A percentile compares a stretch with the other conserved stretches of the same genome.
phyloP scores from a whole-genome alignment of 1,284 basidiomycete genomes.

The Vanrija sp. region DNA sequence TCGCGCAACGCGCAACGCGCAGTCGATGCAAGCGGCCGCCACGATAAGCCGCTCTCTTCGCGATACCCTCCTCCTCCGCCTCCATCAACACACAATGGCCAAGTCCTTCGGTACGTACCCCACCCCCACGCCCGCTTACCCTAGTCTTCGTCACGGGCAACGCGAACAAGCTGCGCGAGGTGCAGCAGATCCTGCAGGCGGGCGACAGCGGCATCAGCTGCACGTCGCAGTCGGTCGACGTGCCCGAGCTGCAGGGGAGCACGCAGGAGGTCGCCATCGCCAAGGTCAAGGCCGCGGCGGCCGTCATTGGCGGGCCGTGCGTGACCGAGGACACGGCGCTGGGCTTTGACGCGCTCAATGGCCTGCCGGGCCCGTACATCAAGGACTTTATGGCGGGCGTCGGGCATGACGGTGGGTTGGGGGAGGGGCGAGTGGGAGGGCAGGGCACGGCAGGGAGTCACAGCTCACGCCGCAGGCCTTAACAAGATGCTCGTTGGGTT shows the following conservation, averaged over 20 bases:
- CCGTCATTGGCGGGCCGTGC: conserved; percentile 78
- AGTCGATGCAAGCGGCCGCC: too few relatives aligned
- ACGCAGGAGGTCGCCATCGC: conserved; percentile 85
- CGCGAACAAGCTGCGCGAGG: conserved; percentile 87
- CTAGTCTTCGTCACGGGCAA: conserved; percentile 92
- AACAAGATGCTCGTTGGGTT: conserved; percentile 85
- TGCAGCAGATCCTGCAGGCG: conserved; percentile 54
- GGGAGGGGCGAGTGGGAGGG: too few relatives aligned
- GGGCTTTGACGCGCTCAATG: conserved; percentile 81
- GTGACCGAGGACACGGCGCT: conserved; percentile 97
- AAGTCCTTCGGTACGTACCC: conserved; percentile 14
- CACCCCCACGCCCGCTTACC: neutral
- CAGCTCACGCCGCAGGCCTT: conserved; percentile 57
- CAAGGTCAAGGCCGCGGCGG: conserved; percentile 81
- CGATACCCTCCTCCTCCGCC: too few relatives aligned
- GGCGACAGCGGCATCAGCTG: conserved; percentile 39
- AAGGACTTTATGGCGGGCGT: conserved; percentile 80
- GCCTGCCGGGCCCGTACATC: conserved; percentile 94
- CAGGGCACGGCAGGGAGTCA: too few relatives aligned
- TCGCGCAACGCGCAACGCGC: too few relatives aligned
- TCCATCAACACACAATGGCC: conserved; percentile 2
- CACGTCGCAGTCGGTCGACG: conserved; percentile 49
- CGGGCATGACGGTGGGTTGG: conserved; percentile 65
- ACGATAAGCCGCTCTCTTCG: too few relatives aligned
- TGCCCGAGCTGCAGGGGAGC: conserved; percentile 90